A percentile compares a stretch with the other conserved stretches of the same genome.
These are phyloP conservation scores for Neoboletus subvelutipes DNA, from an alignment of 768 basidiomycete genomes.

Conservation along the genomic window DNA sequence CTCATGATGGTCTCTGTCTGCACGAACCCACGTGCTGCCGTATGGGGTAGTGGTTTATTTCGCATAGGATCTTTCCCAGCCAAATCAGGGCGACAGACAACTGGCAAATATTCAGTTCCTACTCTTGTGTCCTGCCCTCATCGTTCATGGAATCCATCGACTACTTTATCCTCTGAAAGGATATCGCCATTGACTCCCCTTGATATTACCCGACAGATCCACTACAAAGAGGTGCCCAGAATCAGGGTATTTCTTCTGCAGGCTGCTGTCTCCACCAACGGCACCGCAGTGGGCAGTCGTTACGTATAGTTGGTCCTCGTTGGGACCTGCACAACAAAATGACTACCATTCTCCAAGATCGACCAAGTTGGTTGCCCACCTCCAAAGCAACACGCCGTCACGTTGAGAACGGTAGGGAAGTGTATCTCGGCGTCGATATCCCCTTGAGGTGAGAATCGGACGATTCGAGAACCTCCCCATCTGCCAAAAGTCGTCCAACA, in stretches of 20 bases:
- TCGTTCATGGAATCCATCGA: not conserved
- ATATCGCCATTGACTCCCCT: conserved; percentile 25
- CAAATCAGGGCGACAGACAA: not conserved
- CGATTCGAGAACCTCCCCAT: conserved; percentile 62
- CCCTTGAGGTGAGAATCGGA: conserved; percentile 56
- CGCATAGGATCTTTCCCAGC: not conserved
- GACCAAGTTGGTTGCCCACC: conserved; percentile 15
- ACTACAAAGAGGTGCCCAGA: conserved; percentile 38
- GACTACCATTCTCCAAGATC: not conserved
- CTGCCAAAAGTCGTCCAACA: conserved; percentile 31
- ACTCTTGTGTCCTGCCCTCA: not conserved
- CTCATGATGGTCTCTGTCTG: conserved; percentile 9
- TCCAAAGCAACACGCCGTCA: conserved; percentile 72
- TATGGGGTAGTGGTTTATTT: not conserved
- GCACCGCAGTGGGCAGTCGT: conserved; percentile 56
- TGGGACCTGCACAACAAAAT: conserved; percentile 41
- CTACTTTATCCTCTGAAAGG: conserved; percentile 21
- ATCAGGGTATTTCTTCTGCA: conserved; percentile 32
- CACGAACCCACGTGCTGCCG: not conserved
- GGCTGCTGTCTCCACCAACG: conserved; percentile 49
- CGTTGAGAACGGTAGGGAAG: conserved; percentile 61
- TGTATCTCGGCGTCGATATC: conserved; percentile 52
- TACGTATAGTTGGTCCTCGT: conserved; percentile 63
- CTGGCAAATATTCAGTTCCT: not conserved
- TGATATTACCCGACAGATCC: conserved; percentile 28